Base-by-base conservation (phyloP, 2,329 filamentous ascomycete genomes). In the Phaeoacremonium minimum region DNA sequence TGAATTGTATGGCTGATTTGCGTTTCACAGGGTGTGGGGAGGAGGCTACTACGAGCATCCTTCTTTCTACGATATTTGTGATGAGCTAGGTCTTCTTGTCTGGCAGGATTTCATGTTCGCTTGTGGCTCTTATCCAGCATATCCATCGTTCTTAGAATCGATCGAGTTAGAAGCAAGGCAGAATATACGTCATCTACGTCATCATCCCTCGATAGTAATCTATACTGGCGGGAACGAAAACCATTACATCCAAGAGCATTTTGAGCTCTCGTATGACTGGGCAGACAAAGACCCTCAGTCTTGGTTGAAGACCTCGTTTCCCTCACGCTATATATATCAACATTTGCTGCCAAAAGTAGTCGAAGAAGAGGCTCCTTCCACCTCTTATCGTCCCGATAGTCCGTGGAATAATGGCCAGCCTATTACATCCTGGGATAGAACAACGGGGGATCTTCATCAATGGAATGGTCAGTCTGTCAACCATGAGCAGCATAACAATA, bases 391-490 rank as follows among this genome's bases (percentile, higher is more conserved):
- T n/a, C n/a, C n/a, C n/a, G n/a, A n/a, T n/a, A n/a, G n/a, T n/a
- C n/a, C n/a, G n/a, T n/a, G n/a, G n/a, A n/a, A n/a, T n/a, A n/a
- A n/a, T n/a, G n/a, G n/a, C n/a, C n/a, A n/a, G n/a, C n/a, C n/a
- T n/a, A n/a, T n/a, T n/a, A n/a, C n/a, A n/a, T n/a, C n/a, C n/a
- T n/a, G n/a, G n/a, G n/a, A n/a, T n/a, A n/a, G n/a, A n/a, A n/a
- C n/a, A n/a, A n/a, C n/a, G n/a, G n/a, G 85, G 26, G 85, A 90
- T 54, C 77, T 89, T 57, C 85, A 90, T 57, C 83, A 89, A 56
- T 90, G 85, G 85, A 85, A 88, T 51, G 74, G 54, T 57, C 48
- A 45, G 53, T 48, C 19, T 5, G 15, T 7, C 16, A n/a, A n/a
- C n/a, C n/a, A n/a, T n/a, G n/a, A n/a, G n/a, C n/a, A n/a, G n/a